Conservation (phyloP, 164 flowering plant genomes). For the Akebia trifoliata region DNA sequence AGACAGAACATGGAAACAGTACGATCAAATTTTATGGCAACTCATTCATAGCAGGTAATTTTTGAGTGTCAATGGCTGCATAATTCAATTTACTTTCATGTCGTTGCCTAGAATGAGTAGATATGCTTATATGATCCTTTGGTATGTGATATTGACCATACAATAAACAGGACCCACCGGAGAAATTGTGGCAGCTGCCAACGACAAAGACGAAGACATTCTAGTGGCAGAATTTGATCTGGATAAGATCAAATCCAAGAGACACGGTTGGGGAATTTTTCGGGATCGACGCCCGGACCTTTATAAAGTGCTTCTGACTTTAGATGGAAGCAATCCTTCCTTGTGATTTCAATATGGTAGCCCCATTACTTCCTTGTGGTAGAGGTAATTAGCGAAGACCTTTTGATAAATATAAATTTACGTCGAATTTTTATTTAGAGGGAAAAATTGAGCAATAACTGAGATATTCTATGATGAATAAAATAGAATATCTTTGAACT, state of each 20-base stretch:
- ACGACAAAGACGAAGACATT: conserved; percentile 78
- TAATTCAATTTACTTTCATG: neutral
- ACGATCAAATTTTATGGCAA: conserved; percentile 86
- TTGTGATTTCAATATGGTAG: conserved; percentile 7
- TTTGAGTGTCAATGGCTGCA: neutral
- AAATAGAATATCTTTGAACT: too few relatives aligned
- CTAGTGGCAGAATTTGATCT: conserved; percentile 78
- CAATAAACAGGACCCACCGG: conserved; percentile 76
- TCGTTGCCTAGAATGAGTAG: neutral
- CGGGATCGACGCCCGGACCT: conserved; percentile 96
- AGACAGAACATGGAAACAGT: conserved; percentile 92
- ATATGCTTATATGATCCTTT: neutral
- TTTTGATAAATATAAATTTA: neutral
- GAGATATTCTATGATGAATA: too few relatives aligned
- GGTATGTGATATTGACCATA: neutral
- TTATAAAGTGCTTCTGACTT: conserved; percentile 85
- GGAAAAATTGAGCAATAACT: neutral
- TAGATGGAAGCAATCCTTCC: conserved; percentile 62
- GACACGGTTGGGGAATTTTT: conserved; percentile 86
- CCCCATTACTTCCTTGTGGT: neutral
- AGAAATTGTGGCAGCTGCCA: conserved; percentile 71
- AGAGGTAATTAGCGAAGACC: conserved; percentile 6
- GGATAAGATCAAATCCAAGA: conserved; percentile 69
- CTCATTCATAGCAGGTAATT: conserved; percentile 90
- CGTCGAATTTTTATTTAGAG: neutral